phyloP scores from a whole-genome alignment of 257 asterid genomes.

The Nicotiana knightiana region DNA sequence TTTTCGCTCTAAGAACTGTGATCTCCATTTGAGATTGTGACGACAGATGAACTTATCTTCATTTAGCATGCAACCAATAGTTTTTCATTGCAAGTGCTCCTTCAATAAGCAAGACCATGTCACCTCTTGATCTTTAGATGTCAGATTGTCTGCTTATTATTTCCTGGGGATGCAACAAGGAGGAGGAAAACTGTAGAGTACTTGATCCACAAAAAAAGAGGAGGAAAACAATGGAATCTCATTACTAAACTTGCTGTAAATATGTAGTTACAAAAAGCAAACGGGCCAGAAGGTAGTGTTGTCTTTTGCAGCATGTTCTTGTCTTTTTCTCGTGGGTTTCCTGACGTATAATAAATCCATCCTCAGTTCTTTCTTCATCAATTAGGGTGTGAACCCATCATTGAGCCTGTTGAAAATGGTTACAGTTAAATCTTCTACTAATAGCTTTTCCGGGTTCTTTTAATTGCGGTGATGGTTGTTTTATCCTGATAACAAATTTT shows the following conservation, averaged over 20 bases:
- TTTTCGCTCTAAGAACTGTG: not conserved
- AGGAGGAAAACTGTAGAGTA: not conserved
- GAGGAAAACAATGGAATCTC: not conserved
- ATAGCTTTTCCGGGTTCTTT: conserved; percentile 1
- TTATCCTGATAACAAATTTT: not conserved
- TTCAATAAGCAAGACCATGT: not conserved
- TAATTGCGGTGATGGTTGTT: not conserved
- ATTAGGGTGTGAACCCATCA: not conserved
- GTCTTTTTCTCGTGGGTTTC: not conserved
- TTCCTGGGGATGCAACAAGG: not conserved
- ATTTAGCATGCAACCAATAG: not conserved
- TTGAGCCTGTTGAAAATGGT: not conserved
- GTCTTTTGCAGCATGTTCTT: not conserved
- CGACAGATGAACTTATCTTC: not conserved
- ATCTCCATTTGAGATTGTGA: not conserved
- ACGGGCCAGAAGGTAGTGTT: not conserved
- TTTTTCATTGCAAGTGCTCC: not conserved
- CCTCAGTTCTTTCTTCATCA: not conserved
- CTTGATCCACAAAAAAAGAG: not conserved
- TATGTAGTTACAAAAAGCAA: not conserved
- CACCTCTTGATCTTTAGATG: not conserved
- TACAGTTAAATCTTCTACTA: not conserved
- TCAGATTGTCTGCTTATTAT: not conserved
- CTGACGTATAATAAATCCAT: not conserved
- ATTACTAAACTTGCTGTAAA: not conserved